Evolutionary conservation across 2,329 filamentous ascomycete genomes (phyloP).

Genomic region (Arthroderma sp.): DNA sequence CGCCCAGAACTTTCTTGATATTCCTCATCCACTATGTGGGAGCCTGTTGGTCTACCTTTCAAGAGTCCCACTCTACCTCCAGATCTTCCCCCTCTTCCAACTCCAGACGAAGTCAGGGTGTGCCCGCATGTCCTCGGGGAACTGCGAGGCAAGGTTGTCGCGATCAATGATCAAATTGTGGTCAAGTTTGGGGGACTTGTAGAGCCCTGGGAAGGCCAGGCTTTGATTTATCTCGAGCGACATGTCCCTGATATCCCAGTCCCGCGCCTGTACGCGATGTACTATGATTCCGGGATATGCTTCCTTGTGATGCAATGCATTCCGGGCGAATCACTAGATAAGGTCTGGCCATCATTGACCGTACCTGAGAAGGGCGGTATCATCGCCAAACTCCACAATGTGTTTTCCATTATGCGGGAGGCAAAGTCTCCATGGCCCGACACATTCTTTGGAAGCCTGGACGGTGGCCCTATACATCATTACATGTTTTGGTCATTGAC

Average conservation of each 20-base stretch:
- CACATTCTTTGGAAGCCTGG: constrained; percentile 15
- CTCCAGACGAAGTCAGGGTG: constrained; percentile 16
- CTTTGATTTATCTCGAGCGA: constrained; percentile 17
- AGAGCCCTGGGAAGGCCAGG: constrained; percentile 10
- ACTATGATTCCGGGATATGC: constrained; percentile 13
- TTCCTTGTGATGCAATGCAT: constrained; percentile 19
- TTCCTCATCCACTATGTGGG: too few relatives aligned
- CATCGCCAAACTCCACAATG: constrained; percentile 14
- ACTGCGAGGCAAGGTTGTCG: constrained; percentile 14
- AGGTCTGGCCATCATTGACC: constrained; percentile 16
- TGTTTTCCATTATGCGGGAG: constrained; percentile 15
- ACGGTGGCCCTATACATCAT: constrained; percentile 15
- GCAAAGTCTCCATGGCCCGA: constrained; percentile 16
- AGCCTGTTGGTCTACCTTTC: constrained; percentile 16
- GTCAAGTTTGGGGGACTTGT: constrained; percentile 15
- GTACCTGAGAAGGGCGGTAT: constrained; percentile 17
- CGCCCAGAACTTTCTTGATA: too few relatives aligned
- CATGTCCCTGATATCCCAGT: constrained; percentile 17
- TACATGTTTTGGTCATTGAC: constrained; percentile 17
- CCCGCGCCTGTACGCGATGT: constrained; percentile 21
- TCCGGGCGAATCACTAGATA: constrained; percentile 12
- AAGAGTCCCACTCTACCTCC: constrained; percentile 11
- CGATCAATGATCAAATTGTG: constrained; percentile 16
- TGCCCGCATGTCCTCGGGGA: constrained; percentile 18
- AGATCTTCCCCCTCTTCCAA: constrained; percentile 13